Conservation (phyloP, 2,329 filamentous ascomycete species). For the Aspergillus ruber region DNA sequence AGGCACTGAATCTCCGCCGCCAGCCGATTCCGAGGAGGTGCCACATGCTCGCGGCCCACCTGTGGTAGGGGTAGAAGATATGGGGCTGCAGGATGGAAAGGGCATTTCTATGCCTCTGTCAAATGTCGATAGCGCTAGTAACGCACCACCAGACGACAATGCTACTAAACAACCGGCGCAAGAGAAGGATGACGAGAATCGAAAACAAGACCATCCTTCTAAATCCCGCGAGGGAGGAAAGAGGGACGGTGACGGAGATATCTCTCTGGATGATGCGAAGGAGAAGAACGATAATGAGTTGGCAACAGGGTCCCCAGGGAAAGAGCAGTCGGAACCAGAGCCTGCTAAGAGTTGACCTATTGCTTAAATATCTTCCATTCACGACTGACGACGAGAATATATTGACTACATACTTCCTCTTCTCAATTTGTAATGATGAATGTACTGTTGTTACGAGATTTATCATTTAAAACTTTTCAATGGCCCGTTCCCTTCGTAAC, state of each 20-base stretch:
- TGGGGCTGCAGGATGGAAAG: conserved; percentile 63
- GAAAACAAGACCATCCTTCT: not conserved
- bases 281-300: not conserved
- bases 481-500: too few species aligned
- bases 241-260: not conserved
- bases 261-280: not conserved
- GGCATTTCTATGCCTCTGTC: conserved; percentile 37
- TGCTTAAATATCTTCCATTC: too few species aligned
- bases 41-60: conserved; percentile 81
- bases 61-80: conserved; percentile 77
- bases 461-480: not conserved
- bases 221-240: not conserved
- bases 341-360: too few species aligned
- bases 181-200: conserved; percentile 2
- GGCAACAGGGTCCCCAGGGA: not conserved
- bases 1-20: conserved; percentile 22
- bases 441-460: not conserved
- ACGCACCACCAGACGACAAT: conserved; percentile 3
- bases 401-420: not conserved
- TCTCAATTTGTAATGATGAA: not conserved
- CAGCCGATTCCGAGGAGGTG: conserved; percentile 53
- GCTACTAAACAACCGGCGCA: conserved; percentile 3
- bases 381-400: not conserved
- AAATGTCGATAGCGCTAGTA: conserved; percentile 9
- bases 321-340: not conserved